These are phyloP conservation scores for Lactarius psammicola DNA, from an alignment of 768 basidiomycete genomes.

Conservation along the genomic window DNA sequence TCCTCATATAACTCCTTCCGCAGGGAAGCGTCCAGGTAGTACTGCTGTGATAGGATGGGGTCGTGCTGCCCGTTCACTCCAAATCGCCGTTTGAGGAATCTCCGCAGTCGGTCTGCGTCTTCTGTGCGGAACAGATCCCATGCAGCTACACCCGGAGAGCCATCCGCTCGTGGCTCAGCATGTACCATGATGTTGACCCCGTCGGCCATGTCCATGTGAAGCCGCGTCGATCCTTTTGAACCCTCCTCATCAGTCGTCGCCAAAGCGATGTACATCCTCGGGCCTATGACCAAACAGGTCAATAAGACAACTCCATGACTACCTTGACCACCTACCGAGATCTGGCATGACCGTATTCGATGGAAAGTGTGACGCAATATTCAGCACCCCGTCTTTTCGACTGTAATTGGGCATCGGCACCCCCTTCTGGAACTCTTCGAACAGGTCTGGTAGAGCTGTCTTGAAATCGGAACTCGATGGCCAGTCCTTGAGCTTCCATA, in stretches of 20 bases:
- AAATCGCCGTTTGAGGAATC: constrained; percentile 68
- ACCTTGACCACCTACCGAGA: constrained; percentile 50
- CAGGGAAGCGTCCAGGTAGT: constrained; percentile 73
- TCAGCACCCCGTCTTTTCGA: constrained; percentile 84
- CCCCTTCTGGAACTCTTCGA: constrained; percentile 76
- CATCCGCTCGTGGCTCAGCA: constrained; percentile 56
- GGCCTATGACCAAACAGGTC: constrained; percentile 16
- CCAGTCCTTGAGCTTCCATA: constrained; percentile 92
- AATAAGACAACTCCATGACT: not conserved
- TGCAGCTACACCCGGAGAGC: constrained; percentile 70
- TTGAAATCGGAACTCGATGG: constrained; percentile 86
- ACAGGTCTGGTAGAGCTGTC: constrained; percentile 78
- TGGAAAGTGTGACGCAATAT: constrained; percentile 89
- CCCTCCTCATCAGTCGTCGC: constrained; percentile 57
- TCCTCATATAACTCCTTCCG: constrained; percentile 65
- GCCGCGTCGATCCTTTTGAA: constrained; percentile 74
- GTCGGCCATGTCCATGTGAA: constrained; percentile 92
- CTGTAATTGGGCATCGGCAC: constrained; percentile 90
- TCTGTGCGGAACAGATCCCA: constrained; percentile 90
- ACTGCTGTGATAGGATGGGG: constrained; percentile 88
- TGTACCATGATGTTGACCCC: constrained; percentile 87
- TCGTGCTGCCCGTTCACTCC: constrained; percentile 58
- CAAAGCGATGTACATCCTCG: constrained; percentile 76
- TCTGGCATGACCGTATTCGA: constrained; percentile 75
- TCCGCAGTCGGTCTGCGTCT: constrained; percentile 75